Conservation (phyloP, 2,329 filamentous ascomycete species). For the Verticillium isaacii region DNA sequence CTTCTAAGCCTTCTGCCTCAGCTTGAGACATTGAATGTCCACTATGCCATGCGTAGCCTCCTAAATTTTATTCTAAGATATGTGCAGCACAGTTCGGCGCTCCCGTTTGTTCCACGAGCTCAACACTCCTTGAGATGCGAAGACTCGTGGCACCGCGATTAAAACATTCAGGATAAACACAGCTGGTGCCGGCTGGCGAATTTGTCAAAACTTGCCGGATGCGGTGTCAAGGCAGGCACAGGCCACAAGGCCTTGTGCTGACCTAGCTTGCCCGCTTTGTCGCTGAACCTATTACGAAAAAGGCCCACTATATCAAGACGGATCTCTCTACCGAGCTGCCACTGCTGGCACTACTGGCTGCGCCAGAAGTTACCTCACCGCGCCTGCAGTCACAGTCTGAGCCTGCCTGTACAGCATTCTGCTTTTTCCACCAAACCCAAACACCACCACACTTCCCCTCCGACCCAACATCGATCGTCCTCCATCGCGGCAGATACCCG, state of each 20-base stretch:
- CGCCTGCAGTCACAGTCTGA: not conserved
- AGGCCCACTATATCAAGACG: constrained; percentile 1
- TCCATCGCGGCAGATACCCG: not conserved
- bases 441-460: constrained; percentile 12
- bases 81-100: no score
- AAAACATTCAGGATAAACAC: no score
- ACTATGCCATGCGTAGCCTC: no score
- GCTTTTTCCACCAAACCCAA: not conserved
- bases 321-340: not conserved
- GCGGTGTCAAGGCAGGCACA: not conserved
- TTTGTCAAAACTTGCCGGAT: no score
- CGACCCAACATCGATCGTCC: not conserved
- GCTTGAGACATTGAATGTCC: no score
- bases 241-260: not conserved
- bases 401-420: not conserved
- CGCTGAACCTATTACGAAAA: constrained; percentile 3
- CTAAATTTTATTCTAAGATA: no score
- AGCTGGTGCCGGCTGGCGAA: no score
- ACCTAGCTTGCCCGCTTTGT: not conserved
- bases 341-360: not conserved
- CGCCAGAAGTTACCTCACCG: not conserved
- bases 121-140: no score
- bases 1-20: no score
- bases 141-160: no score
- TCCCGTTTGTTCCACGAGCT: no score